phyloP scores from a whole-genome alignment of 2,329 filamentous ascomycete species.

The Curvularia sp. region DNA sequence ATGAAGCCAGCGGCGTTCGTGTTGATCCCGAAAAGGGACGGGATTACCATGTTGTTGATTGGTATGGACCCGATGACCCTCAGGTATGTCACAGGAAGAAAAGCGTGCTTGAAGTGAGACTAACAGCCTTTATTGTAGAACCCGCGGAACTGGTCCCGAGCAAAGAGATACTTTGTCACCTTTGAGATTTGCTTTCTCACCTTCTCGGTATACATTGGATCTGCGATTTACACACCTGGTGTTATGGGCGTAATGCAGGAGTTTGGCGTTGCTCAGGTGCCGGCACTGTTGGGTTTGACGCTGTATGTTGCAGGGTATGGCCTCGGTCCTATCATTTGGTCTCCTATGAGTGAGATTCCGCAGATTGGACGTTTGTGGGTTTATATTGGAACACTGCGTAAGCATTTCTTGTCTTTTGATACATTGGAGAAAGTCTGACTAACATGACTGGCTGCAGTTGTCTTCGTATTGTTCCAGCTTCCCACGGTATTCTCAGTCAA shows the following conservation, averaged over 20 bases:
- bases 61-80: conserved; percentile 59
- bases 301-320: conserved; percentile 43
- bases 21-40: conserved; percentile 61
- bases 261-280: conserved; percentile 61
- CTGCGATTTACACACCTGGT: conserved; percentile 58
- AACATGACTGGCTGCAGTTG: conserved; percentile 23
- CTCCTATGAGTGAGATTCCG: conserved; percentile 58
- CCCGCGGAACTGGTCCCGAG: conserved; percentile 56
- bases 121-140: conserved; percentile 40
- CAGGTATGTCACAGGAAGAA: conserved; percentile 28
- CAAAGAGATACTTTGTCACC: conserved; percentile 55
- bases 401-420: background rate
- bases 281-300: conserved; percentile 55
- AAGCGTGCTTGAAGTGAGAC: background rate
- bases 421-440: background rate
- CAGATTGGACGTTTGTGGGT: conserved; percentile 54
- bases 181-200: conserved; percentile 58
- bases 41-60: conserved; percentile 59
- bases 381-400: conserved; percentile 31
- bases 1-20: conserved; percentile 50
- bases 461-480: conserved; percentile 59
- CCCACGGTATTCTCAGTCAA: conserved; percentile 56
- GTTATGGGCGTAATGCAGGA: conserved; percentile 55
- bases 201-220: conserved; percentile 61
- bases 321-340: conserved; percentile 44